Percentiles rank a stretch among this genome's conserved stretches.
Conservation (phyloP, 768 basidiomycete species). For the Artomyces pyxidatus region DNA sequence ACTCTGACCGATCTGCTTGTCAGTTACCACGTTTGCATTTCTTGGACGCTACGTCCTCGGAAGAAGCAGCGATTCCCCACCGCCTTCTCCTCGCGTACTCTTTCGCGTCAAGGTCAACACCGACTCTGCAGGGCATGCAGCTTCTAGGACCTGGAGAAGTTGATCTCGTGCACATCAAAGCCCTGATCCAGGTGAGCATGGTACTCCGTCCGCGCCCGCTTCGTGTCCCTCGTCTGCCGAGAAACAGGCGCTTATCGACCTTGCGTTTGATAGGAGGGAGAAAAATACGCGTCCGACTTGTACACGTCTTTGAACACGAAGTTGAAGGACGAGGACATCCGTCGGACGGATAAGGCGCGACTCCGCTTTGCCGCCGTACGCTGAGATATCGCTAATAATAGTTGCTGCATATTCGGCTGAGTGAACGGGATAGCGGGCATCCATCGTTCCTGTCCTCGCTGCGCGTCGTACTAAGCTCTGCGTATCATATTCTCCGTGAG, state of each 20-base stretch:
- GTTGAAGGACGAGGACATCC: constrained; percentile 54
- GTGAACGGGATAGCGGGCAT: too few relatives aligned
- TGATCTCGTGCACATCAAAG: constrained; percentile 36
- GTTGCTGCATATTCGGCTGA: too few relatives aligned
- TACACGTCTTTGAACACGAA: constrained; percentile 52
- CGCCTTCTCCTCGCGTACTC: constrained; percentile 59
- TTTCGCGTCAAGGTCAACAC: constrained; percentile 31
- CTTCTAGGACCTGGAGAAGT: constrained; percentile 58
- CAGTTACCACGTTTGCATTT: constrained; percentile 56
- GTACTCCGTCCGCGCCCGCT: not conserved
- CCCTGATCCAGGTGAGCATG: constrained; percentile 44
- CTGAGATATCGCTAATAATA: not conserved
- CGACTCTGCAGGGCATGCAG: constrained; percentile 54
- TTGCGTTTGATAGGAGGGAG: constrained; percentile 43
- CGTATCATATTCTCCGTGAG: too few relatives aligned
- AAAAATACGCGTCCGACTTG: constrained; percentile 53
- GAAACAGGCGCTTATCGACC: too few relatives aligned
- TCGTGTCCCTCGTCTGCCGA: too few relatives aligned
- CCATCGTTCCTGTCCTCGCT: too few relatives aligned
- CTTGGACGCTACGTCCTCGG: constrained; percentile 64
- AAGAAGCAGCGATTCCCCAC: constrained; percentile 60
- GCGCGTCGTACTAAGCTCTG: too few relatives aligned
- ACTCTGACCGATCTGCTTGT: not conserved
- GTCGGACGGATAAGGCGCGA: constrained; percentile 52
- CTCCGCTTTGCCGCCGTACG: constrained; percentile 35